Evolutionary conservation across 139 green algal species (phyloP).

Genomic region (Volvox africanus): DNA sequence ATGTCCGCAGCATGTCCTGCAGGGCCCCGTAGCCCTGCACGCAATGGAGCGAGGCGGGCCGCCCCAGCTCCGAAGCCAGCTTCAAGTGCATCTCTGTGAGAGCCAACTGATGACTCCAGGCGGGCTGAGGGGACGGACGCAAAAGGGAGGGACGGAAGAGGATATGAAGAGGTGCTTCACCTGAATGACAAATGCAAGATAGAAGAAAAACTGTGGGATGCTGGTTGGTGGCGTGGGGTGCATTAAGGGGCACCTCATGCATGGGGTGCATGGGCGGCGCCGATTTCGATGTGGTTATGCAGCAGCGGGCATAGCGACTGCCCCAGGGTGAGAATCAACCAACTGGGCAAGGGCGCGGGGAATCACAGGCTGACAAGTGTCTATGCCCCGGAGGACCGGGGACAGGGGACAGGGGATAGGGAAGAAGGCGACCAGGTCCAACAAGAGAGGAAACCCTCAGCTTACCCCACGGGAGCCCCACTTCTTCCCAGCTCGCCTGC

Average conservation of each 20-base stretch:
- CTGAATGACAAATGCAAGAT: neutral
- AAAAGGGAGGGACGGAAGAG: neutral
- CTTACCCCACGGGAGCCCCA: neutral
- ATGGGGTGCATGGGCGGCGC: too few relatives aligned
- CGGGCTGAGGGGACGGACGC: slow-evolving; percentile 24
- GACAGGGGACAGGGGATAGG: too few relatives aligned
- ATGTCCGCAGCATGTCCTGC: slow-evolving; percentile 42
- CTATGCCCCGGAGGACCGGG: too few relatives aligned
- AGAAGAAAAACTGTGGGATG: neutral
- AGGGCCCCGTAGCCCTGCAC: slow-evolving; percentile 60
- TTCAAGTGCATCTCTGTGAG: slow-evolving; percentile 65
- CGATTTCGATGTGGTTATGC: too few relatives aligned
- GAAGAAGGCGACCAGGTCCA: too few relatives aligned
- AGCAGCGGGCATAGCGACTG: too few relatives aligned
- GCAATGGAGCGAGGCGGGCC: slow-evolving; percentile 79
- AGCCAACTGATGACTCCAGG: slow-evolving; percentile 55
- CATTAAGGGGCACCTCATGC: too few relatives aligned
- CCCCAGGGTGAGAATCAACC: too few relatives aligned
- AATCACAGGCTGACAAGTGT: too few relatives aligned
- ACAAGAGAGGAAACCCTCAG: too few relatives aligned
- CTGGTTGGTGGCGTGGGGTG: too few relatives aligned
- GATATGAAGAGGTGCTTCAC: neutral
- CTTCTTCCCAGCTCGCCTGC: neutral
- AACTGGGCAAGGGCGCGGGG: too few relatives aligned
- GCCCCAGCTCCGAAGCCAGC: slow-evolving; percentile 65